A percentile compares a stretch with the other conserved stretches of the same genome.
Evolutionary conservation across 257 asterid species (phyloP).

Genomic region (Vinca minor): DNA sequence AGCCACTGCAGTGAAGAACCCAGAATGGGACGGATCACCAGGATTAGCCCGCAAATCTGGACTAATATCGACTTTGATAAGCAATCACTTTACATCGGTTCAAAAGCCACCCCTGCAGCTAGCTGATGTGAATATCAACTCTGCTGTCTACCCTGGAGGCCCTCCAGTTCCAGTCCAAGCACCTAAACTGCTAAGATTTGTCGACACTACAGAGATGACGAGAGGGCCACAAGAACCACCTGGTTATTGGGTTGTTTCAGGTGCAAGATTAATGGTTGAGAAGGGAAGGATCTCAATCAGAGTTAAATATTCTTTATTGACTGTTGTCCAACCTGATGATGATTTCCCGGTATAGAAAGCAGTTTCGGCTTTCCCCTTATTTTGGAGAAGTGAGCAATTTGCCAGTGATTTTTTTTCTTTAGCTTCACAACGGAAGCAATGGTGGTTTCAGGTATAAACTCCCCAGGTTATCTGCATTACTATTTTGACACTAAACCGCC

Average conservation of each 20-base stretch:
- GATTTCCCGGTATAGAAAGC: constrained; percentile 31
- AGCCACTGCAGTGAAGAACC: constrained; percentile 51
- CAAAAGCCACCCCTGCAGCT: constrained; percentile 79
- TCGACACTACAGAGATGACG: constrained; percentile 84
- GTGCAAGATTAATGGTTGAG: constrained; percentile 87
- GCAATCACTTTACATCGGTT: constrained; percentile 75
- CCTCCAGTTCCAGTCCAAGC: constrained; percentile 78
- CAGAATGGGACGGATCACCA: constrained; percentile 98
- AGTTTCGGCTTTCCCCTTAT: not conserved
- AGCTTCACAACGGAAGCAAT: not conserved
- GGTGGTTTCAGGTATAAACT: not conserved
- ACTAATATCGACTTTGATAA: constrained; percentile 79
- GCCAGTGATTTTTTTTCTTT: not conserved
- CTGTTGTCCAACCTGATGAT: constrained; percentile 70
- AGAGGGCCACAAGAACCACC: constrained; percentile 95
- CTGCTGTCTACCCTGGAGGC: constrained; percentile 93
- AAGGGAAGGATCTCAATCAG: constrained; percentile 75
- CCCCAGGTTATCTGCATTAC: not conserved
- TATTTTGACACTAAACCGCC: not conserved
- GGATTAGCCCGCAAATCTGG: constrained; percentile 91
- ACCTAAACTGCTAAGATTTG: constrained; percentile 73
- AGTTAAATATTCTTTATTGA: constrained; percentile 74
- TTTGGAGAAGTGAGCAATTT: constrained; percentile 2
- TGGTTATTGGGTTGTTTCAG: constrained; percentile 97
- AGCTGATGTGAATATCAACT: constrained; percentile 81